These are phyloP conservation scores for Fusarium pseudonygamai DNA, from an alignment of 2,329 filamentous ascomycete genomes.

Conservation along the genomic window DNA sequence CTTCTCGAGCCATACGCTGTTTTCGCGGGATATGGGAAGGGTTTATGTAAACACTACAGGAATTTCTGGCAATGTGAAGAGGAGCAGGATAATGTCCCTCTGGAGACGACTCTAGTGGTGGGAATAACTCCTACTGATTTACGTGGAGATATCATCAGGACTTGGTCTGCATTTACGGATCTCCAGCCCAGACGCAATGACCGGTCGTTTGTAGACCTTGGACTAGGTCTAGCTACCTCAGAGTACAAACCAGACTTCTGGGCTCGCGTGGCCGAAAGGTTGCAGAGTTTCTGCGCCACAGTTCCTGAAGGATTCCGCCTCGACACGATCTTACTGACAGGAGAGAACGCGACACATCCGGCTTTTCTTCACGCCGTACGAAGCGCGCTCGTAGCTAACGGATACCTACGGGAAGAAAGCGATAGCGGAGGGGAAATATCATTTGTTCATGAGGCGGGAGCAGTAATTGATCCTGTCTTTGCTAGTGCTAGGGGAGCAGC, in stretches of 20 bases:
- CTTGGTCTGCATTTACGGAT: background rate
- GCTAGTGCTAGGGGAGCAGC: background rate
- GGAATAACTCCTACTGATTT: slow-evolving; percentile 2
- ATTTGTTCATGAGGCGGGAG: background rate
- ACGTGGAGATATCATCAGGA: slow-evolving; percentile 1
- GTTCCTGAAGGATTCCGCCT: background rate
- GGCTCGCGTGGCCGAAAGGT: background rate
- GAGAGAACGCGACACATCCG: slow-evolving; percentile 12
- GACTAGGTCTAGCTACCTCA: background rate
- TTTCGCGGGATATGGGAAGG: background rate
- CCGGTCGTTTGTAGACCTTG: background rate
- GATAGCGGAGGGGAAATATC: fast-evolving
- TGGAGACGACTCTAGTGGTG: background rate
- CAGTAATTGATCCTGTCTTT: background rate
- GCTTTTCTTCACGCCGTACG: background rate
- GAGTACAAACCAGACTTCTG: background rate
- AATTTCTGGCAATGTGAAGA: background rate
- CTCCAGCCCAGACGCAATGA: background rate
- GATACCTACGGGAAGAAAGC: too few relatives aligned
- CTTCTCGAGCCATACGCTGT: slow-evolving; percentile 5
- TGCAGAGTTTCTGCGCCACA: background rate
- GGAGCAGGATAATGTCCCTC: background rate
- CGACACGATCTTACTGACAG: background rate
- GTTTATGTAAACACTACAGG: slow-evolving; percentile 3
- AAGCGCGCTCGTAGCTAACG: background rate